Conservation (phyloP, 306 rosid species). For the Ochetophila trinervis region DNA sequence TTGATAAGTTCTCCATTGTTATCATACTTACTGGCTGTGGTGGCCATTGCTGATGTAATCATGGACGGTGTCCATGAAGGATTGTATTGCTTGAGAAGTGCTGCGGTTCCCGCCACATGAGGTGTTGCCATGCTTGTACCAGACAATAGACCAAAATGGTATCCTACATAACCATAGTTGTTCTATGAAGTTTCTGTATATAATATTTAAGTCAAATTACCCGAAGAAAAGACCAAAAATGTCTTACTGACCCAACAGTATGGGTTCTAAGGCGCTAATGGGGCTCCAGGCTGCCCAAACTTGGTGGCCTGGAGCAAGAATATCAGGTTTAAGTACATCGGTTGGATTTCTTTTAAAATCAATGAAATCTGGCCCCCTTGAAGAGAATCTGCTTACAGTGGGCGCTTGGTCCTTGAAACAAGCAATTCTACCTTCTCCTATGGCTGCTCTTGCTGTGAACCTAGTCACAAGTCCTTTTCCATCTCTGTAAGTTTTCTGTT, state of each 20-base stretch:
- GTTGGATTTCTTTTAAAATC: constrained; percentile 37
- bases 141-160: constrained; percentile 61
- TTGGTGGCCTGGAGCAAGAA: constrained; percentile 93
- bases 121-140: constrained; percentile 97
- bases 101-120: constrained; percentile 87
- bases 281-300: constrained; percentile 96
- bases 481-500: constrained; percentile 50
- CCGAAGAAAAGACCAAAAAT: background rate
- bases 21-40: constrained; percentile 68
- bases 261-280: constrained; percentile 57
- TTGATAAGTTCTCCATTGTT: constrained; percentile 49
- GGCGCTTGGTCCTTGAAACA: constrained; percentile 56
- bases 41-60: constrained; percentile 80
- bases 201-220: background rate
- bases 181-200: too few species aligned
- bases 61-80: constrained; percentile 90
- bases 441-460: constrained; percentile 46
- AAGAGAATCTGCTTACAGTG: constrained; percentile 72
- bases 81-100: constrained; percentile 73
- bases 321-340: constrained; percentile 86
- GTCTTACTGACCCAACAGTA: constrained; percentile 41
- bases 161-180: constrained; percentile 31
- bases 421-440: constrained; percentile 76
- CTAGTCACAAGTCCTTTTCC: constrained; percentile 36
- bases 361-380: constrained; percentile 81